Base-by-base conservation (phyloP, 441 rosid species). In the Pelargonium cotyledonis region DNA sequence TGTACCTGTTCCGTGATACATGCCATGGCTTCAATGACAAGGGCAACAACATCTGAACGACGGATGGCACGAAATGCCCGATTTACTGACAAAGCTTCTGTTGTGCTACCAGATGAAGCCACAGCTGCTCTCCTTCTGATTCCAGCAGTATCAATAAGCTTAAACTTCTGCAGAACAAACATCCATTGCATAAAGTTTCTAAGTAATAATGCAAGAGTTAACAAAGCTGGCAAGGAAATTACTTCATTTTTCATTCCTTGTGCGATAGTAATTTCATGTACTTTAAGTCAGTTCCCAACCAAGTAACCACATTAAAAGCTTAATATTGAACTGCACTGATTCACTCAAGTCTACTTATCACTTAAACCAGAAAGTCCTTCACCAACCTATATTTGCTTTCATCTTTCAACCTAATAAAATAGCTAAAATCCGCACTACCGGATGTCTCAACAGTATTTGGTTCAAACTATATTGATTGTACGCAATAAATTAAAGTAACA, bases 61-160 rank as follows among this genome's bases (percentile, higher is more conserved):
- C 92, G 89, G 77, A 93, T 79, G 67, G 96, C 98, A 57, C 92
- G 87, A 60, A 93, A 87, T 80, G 97, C 98, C 78, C 96, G 85
- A 72, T 91, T 91, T 70, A 93, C 97, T 29, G 98, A 93, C 80
- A 93, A 75, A 68, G 95, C 89, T 83, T 93, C 97, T 6, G 97
- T 93, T 19, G 84, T 80, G 82, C 96, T 89, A 46, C 98, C 97
- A 60, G 93, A 86, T 67, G 93, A 91, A 69, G 97, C 96, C 69
- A 93, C 84, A 68, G 90, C 88, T 64, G 97, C 87, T 81, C 88
- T 86, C 81, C 88, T 89, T 83, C 98, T 86, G 81, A 91, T 91
- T 68, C 98, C 98, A 72, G 97, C 98, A 3, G 98, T 93, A 84
- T 93, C 98, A 70, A 88, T 93, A 67, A 93, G 96, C 76, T 79